Evolutionary conservation across 106 monocot genomes (phyloP).

Genomic region (Chionographis japonica): DNA sequence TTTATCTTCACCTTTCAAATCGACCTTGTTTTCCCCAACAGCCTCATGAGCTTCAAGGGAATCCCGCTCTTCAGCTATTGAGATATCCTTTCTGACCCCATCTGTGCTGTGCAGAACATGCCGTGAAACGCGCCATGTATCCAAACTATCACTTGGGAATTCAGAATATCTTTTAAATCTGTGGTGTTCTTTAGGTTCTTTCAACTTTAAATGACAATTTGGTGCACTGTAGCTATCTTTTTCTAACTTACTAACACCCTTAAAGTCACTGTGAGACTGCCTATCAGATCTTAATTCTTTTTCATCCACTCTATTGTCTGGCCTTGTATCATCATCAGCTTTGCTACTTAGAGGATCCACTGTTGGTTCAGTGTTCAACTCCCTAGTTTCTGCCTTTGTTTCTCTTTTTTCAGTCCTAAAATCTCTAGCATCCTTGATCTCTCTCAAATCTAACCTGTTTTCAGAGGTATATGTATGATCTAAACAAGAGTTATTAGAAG

Average conservation of each 20-base stretch:
- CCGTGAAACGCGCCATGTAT: constrained; percentile 39
- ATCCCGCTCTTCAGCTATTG: constrained; percentile 36
- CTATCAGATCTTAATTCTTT: constrained; percentile 40
- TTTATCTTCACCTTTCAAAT: constrained; percentile 69
- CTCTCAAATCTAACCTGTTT: constrained; percentile 46
- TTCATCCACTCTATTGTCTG: constrained; percentile 38
- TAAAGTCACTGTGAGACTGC: constrained; percentile 11
- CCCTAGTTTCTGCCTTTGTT: constrained; percentile 46
- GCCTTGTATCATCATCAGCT: constrained; percentile 30
- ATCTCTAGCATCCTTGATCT: constrained; percentile 53
- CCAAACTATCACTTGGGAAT: constrained; percentile 32
- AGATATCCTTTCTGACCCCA: constrained; percentile 38
- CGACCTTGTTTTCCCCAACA: constrained; percentile 64
- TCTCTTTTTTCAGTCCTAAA: constrained; percentile 51
- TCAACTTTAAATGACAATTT: constrained; percentile 41
- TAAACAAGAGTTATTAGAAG: constrained; percentile 27
- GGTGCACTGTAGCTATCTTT: constrained; percentile 25
- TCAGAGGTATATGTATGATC: constrained; percentile 43
- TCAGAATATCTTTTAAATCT: constrained; percentile 50
- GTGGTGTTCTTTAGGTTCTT: constrained; percentile 56
- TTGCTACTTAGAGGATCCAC: constrained; percentile 42
- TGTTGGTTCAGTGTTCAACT: constrained; percentile 29
- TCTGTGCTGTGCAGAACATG: constrained; percentile 28
- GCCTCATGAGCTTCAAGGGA: constrained; percentile 49
- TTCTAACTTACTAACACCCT: constrained; percentile 27